Conservation (phyloP, 768 basidiomycete genomes). For the Kondoa malvinella region DNA sequence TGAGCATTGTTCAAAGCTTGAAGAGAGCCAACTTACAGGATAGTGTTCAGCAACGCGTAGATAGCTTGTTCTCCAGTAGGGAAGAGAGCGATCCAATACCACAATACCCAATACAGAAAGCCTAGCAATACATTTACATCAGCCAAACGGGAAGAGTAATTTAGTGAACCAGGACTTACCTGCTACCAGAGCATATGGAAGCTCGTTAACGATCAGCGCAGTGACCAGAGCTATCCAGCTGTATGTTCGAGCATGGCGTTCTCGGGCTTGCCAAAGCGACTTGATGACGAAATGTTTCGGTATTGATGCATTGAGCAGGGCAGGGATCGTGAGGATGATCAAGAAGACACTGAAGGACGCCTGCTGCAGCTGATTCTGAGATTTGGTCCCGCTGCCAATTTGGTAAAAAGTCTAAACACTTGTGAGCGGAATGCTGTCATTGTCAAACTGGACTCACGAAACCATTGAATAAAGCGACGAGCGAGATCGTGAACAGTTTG, state of each 20-base stretch:
- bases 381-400: neutral
- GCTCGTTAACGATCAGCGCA: neutral
- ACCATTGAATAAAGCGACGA: conserved; percentile 1
- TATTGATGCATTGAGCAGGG: neutral
- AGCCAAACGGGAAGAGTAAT: neutral
- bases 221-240: neutral
- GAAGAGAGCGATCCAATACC: neutral
- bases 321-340: neutral
- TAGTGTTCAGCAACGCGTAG: neutral
- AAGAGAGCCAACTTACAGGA: neutral
- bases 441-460: neutral
- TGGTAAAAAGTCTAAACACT: neutral
- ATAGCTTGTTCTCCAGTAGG: neutral
- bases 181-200: neutral
- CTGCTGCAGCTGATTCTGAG: conserved; percentile 1
- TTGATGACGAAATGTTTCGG: neutral
- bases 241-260: neutral
- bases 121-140: neutral
- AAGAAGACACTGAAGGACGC: neutral
- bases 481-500: neutral
- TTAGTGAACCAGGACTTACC: neutral
- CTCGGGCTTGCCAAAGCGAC: neutral
- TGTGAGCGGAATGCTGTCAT: neutral
- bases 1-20: neutral
- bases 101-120: neutral